phyloP scores from a whole-genome alignment of 176 grass and related monocot species.

The Bonia amplexicaulis region DNA sequence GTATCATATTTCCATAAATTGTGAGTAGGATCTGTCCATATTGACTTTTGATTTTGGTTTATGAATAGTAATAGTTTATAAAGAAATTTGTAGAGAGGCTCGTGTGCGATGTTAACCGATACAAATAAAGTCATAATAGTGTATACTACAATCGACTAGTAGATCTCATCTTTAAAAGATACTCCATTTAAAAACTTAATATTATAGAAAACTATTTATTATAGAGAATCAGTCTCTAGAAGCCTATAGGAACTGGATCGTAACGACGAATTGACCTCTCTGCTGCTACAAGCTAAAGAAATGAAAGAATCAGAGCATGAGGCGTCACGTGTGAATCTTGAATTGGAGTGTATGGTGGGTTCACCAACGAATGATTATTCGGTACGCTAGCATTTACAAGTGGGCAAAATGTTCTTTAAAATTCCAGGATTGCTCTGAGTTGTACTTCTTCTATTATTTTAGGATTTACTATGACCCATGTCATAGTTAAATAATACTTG shows the following conservation, averaged over 20 bases:
- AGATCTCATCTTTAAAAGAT: no score
- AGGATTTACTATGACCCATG: conserved; percentile 15
- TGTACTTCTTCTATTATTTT: neutral
- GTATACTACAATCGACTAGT: no score
- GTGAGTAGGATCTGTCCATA: no score
- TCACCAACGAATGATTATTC: neutral
- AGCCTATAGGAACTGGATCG: no score
- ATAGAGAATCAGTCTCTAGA: no score
- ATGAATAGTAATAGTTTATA: no score
- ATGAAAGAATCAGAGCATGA: neutral
- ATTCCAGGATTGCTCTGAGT: neutral
- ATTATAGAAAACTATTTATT: no score
- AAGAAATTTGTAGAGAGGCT: no score
- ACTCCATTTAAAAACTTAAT: no score
- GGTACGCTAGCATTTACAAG: neutral
- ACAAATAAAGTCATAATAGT: no score
- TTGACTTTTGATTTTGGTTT: no score
- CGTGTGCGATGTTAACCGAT: no score
- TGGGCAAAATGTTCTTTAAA: neutral
- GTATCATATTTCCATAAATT: neutral
- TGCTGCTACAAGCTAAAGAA: neutral
- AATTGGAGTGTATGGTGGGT: neutral
- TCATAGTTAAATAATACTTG: neutral
- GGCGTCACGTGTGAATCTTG: neutral
- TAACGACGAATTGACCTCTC: conserved; percentile 1